A percentile compares a stretch with the other conserved stretches of the same genome.
phyloP scores from a whole-genome alignment of 805 yeast genomes.

The Saturnispora dispora region DNA sequence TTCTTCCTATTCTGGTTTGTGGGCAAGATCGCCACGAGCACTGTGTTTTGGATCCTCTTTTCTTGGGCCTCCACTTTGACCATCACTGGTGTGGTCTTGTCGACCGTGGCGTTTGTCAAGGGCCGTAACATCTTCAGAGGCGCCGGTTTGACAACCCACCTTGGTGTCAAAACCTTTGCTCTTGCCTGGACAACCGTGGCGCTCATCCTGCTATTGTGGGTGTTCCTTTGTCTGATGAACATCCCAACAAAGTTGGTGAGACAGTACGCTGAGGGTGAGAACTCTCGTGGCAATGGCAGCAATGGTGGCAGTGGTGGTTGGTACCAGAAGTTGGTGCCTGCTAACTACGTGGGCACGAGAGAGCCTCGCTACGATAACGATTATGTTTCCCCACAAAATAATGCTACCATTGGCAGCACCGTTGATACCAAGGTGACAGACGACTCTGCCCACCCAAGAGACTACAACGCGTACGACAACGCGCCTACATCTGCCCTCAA shows the following conservation, averaged over 20 bases:
- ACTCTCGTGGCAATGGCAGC: background rate
- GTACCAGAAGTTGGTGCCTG: conserved; percentile 9
- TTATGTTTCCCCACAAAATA: background rate
- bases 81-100: conserved; percentile 36
- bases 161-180: conserved; percentile 47
- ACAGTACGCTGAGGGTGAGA: background rate
- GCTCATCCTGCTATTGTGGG: conserved; percentile 10
- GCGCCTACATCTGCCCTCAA: background rate
- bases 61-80: conserved; percentile 35
- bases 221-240: background rate
- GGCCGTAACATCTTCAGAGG: conserved; percentile 41
- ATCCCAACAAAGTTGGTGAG: background rate
- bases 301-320: conserved; percentile 7
- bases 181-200: conserved; percentile 52
- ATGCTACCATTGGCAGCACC: background rate
- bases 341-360: background rate
- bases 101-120: conserved; percentile 47
- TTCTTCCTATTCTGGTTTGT: conserved; percentile 13
- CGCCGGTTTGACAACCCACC: conserved; percentile 32
- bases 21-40: background rate
- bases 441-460: background rate
- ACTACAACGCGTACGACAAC: background rate
- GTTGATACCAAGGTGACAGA: background rate
- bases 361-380: background rate
- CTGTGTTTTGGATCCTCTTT: conserved; percentile 9